Percentiles rank a stretch among this genome's conserved stretches.
Conservation (phyloP, 148 eudicot genomes). For the Silene conica region DNA sequence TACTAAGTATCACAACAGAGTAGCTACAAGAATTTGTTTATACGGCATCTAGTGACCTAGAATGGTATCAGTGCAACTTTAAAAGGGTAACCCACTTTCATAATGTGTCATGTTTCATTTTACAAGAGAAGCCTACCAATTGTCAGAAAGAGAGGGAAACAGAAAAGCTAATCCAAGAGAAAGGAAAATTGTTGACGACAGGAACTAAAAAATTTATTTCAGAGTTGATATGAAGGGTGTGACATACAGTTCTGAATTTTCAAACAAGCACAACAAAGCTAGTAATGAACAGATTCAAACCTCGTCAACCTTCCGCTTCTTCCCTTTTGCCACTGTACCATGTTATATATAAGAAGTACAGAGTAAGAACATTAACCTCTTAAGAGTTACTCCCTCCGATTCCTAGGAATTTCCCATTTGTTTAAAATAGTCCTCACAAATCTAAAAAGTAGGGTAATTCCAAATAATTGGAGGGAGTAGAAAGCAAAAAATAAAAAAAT, state of each 20-base stretch:
- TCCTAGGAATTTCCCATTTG: too few species aligned
- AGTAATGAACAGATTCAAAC: constrained; percentile 36
- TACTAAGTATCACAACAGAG: not conserved
- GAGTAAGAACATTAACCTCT: not conserved
- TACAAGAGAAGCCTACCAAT: not conserved
- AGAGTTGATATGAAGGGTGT: not conserved
- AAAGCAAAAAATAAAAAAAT: too few species aligned
- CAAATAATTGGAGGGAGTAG: not conserved
- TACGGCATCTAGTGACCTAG: not conserved
- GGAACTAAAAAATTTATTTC: not conserved
- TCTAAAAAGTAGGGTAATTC: too few species aligned
- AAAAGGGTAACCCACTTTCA: not conserved
- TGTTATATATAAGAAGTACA: constrained; percentile 3
- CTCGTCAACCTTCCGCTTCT: constrained; percentile 93
- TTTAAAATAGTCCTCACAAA: too few species aligned
- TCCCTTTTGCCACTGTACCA: constrained; percentile 76
- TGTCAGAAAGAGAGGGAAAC: not conserved
- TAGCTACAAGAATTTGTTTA: not conserved
- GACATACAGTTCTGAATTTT: not conserved
- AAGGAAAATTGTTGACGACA: not conserved
- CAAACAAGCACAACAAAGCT: not conserved
- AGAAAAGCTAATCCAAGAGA: not conserved
- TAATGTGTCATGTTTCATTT: not conserved
- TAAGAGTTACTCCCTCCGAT: not conserved
- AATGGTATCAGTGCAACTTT: not conserved